These are phyloP conservation scores for Turnera subulata DNA, from an alignment of 345 rosid genomes.

Conservation along the genomic window DNA sequence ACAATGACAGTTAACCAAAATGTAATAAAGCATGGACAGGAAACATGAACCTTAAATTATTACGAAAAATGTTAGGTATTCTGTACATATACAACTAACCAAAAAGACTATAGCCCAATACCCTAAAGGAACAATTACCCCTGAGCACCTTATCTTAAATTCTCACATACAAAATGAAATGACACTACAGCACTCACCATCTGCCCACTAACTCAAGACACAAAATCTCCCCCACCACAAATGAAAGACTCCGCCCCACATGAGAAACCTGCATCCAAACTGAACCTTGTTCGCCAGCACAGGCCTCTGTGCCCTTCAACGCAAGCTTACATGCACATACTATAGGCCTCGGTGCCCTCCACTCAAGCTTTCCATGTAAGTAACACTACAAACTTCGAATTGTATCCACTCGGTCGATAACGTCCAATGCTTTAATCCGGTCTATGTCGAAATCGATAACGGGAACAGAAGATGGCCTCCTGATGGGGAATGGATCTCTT, in stretches of 20 bases:
- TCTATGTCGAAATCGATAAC: conserved; percentile 69
- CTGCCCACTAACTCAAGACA: not conserved
- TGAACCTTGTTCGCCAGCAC: not conserved
- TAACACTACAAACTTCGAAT: conserved; percentile 42
- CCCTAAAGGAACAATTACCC: conserved; percentile 11
- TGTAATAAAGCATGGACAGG: not conserved
- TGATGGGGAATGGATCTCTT: conserved; percentile 57
- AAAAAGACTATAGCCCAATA: conserved; percentile 8
- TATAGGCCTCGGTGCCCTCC: no score
- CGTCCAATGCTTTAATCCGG: conserved; percentile 79
- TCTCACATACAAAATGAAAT: conserved; percentile 2
- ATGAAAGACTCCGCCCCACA: not conserved
- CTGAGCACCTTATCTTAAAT: not conserved
- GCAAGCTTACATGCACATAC: no score
- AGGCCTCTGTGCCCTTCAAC: not conserved
- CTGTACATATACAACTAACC: conserved; percentile 17
- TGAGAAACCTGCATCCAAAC: conserved; percentile 1
- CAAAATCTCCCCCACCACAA: conserved; percentile 2
- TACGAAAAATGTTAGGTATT: not conserved
- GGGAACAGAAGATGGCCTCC: conserved; percentile 71
- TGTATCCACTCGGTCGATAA: conserved; percentile 86
- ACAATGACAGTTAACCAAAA: no score
- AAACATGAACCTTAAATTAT: conserved; percentile 5
- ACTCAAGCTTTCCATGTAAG: not conserved
- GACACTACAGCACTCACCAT: conserved; percentile 1